Base-by-base conservation (phyloP, 768 basidiomycete genomes). In the Pleurotus djamor region DNA sequence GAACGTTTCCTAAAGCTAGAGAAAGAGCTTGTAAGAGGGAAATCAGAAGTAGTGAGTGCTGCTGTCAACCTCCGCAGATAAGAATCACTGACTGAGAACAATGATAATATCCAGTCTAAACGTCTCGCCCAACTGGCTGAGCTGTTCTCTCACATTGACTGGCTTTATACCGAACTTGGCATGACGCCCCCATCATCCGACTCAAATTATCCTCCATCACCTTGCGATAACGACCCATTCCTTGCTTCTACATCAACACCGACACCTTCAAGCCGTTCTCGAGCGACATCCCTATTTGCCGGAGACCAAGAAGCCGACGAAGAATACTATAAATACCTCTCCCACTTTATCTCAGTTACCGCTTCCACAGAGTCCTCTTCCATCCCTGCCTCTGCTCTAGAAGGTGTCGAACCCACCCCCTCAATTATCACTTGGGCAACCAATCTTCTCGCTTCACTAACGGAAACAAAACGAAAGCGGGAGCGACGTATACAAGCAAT, bases 401-500 rank as follows among this genome's bases (percentile, higher is more conserved):
- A 91, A 51, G 84, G 83, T 36, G 85, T 96, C 7, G 87, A 92
- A 50, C 95, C 96, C 0, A 90, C 88, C 0, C 82, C 79, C 14
- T 85, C 81, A 12, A 80, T 97, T n/a, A 69, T 96, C 33, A 66
- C 77, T 6, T 94, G 94, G 86, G 87, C 91, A 0, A 77, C 83
- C 34, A 72, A 75, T 14, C 74, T 86, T 59, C 81, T 79, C 52
- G 60, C 74, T 4, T 79, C 85, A 52, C 80, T 97, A 58, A 86
- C 88, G 60, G 87, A 90, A 12, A 77, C 86, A 52, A 94, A 94
- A 72, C 80, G 82, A 38, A 75, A 82, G 34, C 82, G 95, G 10
- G 94, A 96, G 66, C 74, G 83, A 0, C 86, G 88, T 63, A 98
- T 99, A 34, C 96, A 99, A 70, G 82, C 87, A 0, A 89, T 98